Evolutionary conservation across 768 basidiomycete genomes (phyloP).

Genomic region (Calocybe indica): DNA sequence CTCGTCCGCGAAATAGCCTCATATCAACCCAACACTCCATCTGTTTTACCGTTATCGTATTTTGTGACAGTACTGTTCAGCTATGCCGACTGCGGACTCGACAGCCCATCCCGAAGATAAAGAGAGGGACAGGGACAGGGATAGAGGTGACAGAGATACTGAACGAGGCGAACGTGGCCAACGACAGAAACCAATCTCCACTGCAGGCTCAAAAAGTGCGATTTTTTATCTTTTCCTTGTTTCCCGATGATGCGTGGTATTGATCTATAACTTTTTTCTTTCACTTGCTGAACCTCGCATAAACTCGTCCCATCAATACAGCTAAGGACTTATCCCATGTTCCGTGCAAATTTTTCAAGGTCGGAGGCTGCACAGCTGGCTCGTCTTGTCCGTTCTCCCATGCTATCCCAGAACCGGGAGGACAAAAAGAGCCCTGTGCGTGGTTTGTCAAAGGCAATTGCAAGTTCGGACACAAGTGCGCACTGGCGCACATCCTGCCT

Average conservation of each 20-base stretch:
- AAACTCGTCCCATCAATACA: neutral
- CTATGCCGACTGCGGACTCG: conserved; percentile 15
- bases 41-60: conserved; percentile 1
- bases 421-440: conserved; percentile 74
- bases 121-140: conserved; percentile 11
- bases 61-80: neutral
- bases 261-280: conserved; percentile 17
- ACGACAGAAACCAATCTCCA: conserved; percentile 13
- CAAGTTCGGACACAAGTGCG: conserved; percentile 73
- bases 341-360: conserved; percentile 96
- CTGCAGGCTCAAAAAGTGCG: conserved; percentile 15
- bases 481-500: conserved; percentile 89
- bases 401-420: conserved; percentile 60
- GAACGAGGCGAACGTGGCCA: conserved; percentile 1
- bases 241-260: neutral
- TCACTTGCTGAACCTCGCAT: too few species aligned
- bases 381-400: conserved; percentile 97
- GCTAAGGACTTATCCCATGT: conserved; percentile 90
- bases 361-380: conserved; percentile 91
- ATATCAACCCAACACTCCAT: neutral
- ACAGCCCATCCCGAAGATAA: conserved; percentile 14
- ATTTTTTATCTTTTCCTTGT: conserved; percentile 5
- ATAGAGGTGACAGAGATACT: conserved; percentile 10
- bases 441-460: conserved; percentile 94
- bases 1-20: neutral